Conservation (phyloP, 257 asterid species). For the Solanum chaucha region DNA sequence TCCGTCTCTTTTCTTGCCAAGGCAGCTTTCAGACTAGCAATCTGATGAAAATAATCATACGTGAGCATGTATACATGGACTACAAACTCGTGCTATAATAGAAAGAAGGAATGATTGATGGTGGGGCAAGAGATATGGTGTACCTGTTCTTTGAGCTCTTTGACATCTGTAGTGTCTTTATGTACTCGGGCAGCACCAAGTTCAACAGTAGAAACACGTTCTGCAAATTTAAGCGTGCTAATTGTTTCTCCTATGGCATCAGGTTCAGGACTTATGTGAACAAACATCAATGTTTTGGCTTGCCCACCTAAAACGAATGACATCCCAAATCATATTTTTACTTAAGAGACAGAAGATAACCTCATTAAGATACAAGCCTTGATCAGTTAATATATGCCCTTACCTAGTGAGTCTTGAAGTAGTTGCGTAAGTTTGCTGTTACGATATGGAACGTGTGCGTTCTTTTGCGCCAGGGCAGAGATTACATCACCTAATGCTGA, state of each 20-base stretch:
- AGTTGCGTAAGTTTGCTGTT: slow-evolving; percentile 96
- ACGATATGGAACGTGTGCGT: slow-evolving; percentile 78
- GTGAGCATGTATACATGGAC: not conserved
- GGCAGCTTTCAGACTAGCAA: slow-evolving; percentile 75
- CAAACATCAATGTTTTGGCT: slow-evolving; percentile 96
- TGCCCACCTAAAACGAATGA: slow-evolving; percentile 60
- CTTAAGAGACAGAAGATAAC: not conserved
- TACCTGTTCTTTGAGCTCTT: slow-evolving; percentile 95
- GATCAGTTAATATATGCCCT: slow-evolving; percentile 5
- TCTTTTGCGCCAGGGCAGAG: slow-evolving; percentile 86
- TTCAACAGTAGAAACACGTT: slow-evolving; percentile 95
- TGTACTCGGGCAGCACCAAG: slow-evolving; percentile 97
- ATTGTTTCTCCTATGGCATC: slow-evolving; percentile 91
- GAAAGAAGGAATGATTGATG: not conserved
- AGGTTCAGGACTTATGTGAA: slow-evolving; percentile 89
- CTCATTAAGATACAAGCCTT: not conserved
- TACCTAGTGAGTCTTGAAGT: slow-evolving; percentile 99
- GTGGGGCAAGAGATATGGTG: not conserved
- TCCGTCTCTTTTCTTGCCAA: slow-evolving; percentile 61
- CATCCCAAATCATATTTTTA: slow-evolving; percentile 1
- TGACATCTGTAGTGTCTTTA: slow-evolving; percentile 69
- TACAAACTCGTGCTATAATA: not conserved
- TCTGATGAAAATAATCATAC: slow-evolving; percentile 18
- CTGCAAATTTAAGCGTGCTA: slow-evolving; percentile 95
- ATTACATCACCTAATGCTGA: slow-evolving; percentile 98